These are phyloP conservation scores for Beauveria sp. DNA, from an alignment of 2,329 filamentous ascomycete species.

Conservation along the genomic window DNA sequence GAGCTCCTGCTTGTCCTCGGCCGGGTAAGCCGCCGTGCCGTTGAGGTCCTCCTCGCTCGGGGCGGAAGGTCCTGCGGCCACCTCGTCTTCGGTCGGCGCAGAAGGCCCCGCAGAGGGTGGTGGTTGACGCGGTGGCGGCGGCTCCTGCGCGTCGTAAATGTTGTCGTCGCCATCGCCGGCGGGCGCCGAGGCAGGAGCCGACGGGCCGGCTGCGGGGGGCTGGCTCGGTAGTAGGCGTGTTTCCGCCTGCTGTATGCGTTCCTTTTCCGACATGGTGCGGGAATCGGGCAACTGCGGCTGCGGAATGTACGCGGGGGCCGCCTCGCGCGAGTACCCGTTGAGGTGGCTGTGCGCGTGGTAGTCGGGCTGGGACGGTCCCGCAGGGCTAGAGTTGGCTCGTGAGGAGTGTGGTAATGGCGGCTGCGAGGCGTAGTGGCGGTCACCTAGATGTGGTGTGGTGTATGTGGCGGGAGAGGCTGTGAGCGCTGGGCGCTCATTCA, in stretches of 20 bases:
- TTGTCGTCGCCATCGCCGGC: slow-evolving; percentile 33
- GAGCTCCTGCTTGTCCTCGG: slow-evolving; percentile 74
- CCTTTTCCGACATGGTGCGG: slow-evolving; percentile 68
- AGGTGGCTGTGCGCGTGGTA: slow-evolving; percentile 5
- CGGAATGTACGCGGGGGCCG: slow-evolving; percentile 44
- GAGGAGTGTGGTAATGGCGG: slow-evolving; percentile 11
- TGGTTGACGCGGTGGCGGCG: slow-evolving; percentile 22
- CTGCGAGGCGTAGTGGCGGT: slow-evolving; percentile 16
- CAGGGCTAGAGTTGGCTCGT: slow-evolving; percentile 13
- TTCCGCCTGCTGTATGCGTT: slow-evolving; percentile 70
- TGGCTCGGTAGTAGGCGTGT: slow-evolving; percentile 72
- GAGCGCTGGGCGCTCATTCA: slow-evolving; percentile 14
- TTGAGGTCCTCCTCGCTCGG: slow-evolving; percentile 39
- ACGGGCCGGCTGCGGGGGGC: slow-evolving; percentile 41
- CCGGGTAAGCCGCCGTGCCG: slow-evolving; percentile 16
- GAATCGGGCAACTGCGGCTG: slow-evolving; percentile 54
- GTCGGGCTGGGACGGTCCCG: slow-evolving; percentile 7
- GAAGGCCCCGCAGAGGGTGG: slow-evolving; percentile 13
- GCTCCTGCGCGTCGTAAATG: slow-evolving; percentile 41
- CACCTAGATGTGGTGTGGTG: slow-evolving; percentile 27
- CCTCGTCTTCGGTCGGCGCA: slow-evolving; percentile 13
- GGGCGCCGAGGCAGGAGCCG: slow-evolving; percentile 14
- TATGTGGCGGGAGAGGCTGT: slow-evolving; percentile 18
- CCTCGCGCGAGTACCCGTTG: slow-evolving; percentile 16
- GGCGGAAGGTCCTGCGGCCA: slow-evolving; percentile 31